Conservation (phyloP, 345 rosid species). For the Murraya paniculata region DNA sequence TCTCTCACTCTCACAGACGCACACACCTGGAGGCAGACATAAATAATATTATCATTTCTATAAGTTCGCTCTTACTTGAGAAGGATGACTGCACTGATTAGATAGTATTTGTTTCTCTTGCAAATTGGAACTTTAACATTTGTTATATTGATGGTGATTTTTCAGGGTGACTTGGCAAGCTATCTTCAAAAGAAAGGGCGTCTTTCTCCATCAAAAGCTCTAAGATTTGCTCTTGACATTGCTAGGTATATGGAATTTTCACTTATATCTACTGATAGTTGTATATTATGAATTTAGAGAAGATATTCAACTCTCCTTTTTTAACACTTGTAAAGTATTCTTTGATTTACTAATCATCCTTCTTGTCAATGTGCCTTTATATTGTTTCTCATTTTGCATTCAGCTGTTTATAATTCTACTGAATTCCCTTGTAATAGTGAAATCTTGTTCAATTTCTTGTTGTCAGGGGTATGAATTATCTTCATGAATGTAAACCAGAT, state of each 20-base stretch:
- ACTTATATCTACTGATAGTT: neutral
- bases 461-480: conserved; percentile 74
- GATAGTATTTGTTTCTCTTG: neutral
- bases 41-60: neutral
- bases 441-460: conserved; percentile 24
- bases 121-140: neutral
- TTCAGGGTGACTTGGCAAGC: conserved; percentile 79
- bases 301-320: neutral
- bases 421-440: conserved; percentile 8
- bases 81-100: neutral
- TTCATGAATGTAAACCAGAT: conserved; percentile 79
- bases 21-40: neutral
- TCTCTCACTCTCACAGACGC: neutral
- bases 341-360: neutral
- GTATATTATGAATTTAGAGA: conserved; percentile 1
- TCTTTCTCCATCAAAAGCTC: conserved; percentile 70
- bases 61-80: neutral
- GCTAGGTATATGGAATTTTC: conserved; percentile 62
- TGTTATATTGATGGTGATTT: conserved; percentile 15
- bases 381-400: too few relatives aligned
- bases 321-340: neutral
- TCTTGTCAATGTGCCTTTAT: neutral
- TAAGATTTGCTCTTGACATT: conserved; percentile 83
- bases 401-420: neutral
- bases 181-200: conserved; percentile 94